Base-by-base conservation (phyloP, 768 basidiomycete species). In the Tephrocybe sp. region DNA sequence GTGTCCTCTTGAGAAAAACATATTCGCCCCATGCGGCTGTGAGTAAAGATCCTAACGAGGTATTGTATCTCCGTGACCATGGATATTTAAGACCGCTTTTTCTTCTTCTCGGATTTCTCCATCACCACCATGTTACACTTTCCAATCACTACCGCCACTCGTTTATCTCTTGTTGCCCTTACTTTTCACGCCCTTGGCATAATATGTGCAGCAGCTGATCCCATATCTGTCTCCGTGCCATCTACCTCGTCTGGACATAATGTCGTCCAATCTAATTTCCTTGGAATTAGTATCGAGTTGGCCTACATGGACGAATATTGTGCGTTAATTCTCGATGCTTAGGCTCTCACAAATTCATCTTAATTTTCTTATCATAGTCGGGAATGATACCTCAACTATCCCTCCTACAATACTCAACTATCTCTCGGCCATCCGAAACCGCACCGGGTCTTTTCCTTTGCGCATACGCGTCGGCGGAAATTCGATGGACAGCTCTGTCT, bases 241-340 rank as follows among this genome's bases (percentile, higher is more conserved):
- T 47, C 69, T 2, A 55, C 66, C 22, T 68, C 74, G 5, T 55
- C 73, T 1, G 58, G 64, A 1, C 56, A 51, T 34, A 67, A 74
- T 65, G 69, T 71, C 30, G 77, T 81, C 4, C 63, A 69, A 38
- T 63, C 71, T 7, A 83, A 82, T 60, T 87, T 85, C 53, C 63
- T 87, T 13, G 86, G 86, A 8, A 78, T 86, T 60, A 80, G 78
- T 40, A 69, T 86, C 52, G 85, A 87, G 63, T 69, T 88, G 38
- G 80, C 79, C 39, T 82, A 82, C 52, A 73, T 85, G 50, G 72
- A 79, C 57, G 69, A 76, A 52, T 78, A 86, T 60, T 77, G 80
- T 78, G 44, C 44, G 74, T 65, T 37, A 16, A 13, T n/a, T 24
- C 5, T 42, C 22, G 19, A 44, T 27, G 6, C 54, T 24, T 49